Percentiles rank a stretch among this genome's conserved stretches.
These are phyloP conservation scores for Aspergillus sp. DNA, from an alignment of 2,329 filamentous ascomycete species.

Conservation along the genomic window DNA sequence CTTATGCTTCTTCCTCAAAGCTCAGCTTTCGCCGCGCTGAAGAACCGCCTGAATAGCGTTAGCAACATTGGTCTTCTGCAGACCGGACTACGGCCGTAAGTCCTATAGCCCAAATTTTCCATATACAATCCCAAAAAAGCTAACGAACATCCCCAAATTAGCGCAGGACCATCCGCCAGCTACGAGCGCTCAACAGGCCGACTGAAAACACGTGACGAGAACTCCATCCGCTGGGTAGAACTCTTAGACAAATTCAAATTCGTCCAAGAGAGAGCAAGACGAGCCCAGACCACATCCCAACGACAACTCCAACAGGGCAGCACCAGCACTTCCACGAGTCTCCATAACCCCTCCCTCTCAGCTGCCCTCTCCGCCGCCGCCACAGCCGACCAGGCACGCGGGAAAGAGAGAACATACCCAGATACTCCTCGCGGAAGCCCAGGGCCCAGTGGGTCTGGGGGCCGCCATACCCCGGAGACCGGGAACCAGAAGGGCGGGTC, in stretches of 20 bases:
- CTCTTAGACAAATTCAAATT: slow-evolving; percentile 89
- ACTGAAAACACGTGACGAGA: slow-evolving; percentile 76
- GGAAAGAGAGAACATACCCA: slow-evolving; percentile 28
- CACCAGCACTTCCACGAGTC: slow-evolving; percentile 34
- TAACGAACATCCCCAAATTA: slow-evolving; percentile 22
- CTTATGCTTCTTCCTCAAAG: slow-evolving; percentile 98
- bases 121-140: background rate
- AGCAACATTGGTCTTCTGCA: slow-evolving; percentile 95
- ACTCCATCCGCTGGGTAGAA: slow-evolving; percentile 83
- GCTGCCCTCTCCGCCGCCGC: slow-evolving; percentile 26
- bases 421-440: slow-evolving; percentile 27
- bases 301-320: slow-evolving; percentile 48
- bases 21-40: slow-evolving; percentile 91
- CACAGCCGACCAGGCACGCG: slow-evolving; percentile 18
- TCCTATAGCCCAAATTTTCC: slow-evolving; percentile 19
- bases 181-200: slow-evolving; percentile 64
- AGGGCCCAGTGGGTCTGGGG: slow-evolving; percentile 13
- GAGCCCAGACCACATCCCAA: slow-evolving; percentile 56
- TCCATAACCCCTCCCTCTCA: slow-evolving; percentile 30
- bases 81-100: slow-evolving; percentile 72
- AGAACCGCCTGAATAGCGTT: slow-evolving; percentile 94
- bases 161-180: slow-evolving; percentile 30
- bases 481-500: slow-evolving; percentile 13
- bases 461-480: no score
- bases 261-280: slow-evolving; percentile 80